These are phyloP conservation scores for Talaromyces sp. DNA, from an alignment of 2,329 filamentous ascomycete genomes.

Conservation along the genomic window DNA sequence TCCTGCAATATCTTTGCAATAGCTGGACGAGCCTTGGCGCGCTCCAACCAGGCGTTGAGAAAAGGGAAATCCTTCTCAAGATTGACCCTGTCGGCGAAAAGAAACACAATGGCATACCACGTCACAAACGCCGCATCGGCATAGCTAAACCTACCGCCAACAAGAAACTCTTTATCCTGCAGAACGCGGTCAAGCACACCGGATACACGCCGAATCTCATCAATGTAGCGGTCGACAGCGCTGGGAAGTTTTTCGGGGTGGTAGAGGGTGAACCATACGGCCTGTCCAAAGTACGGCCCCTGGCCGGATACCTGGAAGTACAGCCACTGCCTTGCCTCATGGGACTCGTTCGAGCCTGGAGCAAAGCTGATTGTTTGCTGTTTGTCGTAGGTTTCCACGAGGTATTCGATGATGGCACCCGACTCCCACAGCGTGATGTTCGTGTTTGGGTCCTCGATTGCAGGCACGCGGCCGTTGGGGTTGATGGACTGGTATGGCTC, in stretches of 20 bases:
- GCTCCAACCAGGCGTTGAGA: background rate
- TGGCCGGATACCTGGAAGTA: conserved; percentile 7
- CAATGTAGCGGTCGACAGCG: conserved; percentile 3
- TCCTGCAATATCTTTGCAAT: background rate
- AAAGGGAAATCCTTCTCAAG: background rate
- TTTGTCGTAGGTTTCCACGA: conserved; percentile 5
- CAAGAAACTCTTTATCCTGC: conserved; percentile 2
- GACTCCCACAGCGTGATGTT: conserved; percentile 8
- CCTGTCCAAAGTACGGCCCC: conserved; percentile 6
- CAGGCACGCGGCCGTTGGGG: conserved; percentile 8
- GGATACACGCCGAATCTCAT: conserved; percentile 1
- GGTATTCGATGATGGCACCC: conserved; percentile 5
- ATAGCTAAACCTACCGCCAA: conserved; percentile 5
- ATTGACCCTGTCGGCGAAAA: background rate
- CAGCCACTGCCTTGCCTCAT: conserved; percentile 4
- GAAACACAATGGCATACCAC: conserved; percentile 1
- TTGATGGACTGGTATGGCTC: conserved; percentile 3
- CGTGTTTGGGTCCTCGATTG: conserved; percentile 8
- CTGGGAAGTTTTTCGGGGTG: conserved; percentile 5
- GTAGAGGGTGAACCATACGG: conserved; percentile 4
- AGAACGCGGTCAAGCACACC: conserved; percentile 1
- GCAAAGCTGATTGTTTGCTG: conserved; percentile 1
- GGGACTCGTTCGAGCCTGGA: background rate
- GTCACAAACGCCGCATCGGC: conserved; percentile 6
- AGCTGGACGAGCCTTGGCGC: background rate